Evolutionary conservation across 2,329 filamentous ascomycete species (phyloP).

Genomic region (Penicillium sp.): DNA sequence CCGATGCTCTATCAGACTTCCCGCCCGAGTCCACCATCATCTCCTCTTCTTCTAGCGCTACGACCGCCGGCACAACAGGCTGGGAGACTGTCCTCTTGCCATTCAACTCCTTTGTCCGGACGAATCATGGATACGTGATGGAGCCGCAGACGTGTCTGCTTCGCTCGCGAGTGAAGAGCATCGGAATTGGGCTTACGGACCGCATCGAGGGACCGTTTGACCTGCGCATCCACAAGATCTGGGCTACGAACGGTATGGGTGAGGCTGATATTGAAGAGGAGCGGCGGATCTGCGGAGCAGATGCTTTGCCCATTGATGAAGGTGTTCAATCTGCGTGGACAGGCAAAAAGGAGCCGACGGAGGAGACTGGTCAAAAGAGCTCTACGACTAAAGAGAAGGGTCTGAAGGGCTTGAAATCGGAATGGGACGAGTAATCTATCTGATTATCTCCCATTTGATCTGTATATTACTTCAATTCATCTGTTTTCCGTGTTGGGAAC

Average conservation of each 20-base stretch:
- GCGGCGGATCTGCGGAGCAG: slow-evolving; percentile 41
- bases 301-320: slow-evolving; percentile 42
- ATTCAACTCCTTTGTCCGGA: slow-evolving; percentile 91
- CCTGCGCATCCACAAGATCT: slow-evolving; percentile 79
- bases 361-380: slow-evolving; percentile 13
- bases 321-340: slow-evolving; percentile 36
- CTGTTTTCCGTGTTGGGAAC: not conserved
- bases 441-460: not conserved
- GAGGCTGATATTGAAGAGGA: slow-evolving; percentile 46
- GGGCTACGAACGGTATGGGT: slow-evolving; percentile 77
- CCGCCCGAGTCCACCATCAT: slow-evolving; percentile 40
- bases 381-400: slow-evolving; percentile 33
- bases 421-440: slow-evolving; percentile 34
- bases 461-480: slow-evolving; percentile 10
- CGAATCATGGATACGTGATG: slow-evolving; percentile 87
- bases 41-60: slow-evolving; percentile 32
- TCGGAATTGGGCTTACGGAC: slow-evolving; percentile 89
- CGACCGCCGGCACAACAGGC: slow-evolving; percentile 70
- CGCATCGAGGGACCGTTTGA: slow-evolving; percentile 86
- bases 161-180: slow-evolving; percentile 77
- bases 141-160: slow-evolving; percentile 92
- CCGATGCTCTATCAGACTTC: slow-evolving; percentile 42
- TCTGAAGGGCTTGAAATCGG: slow-evolving; percentile 38
- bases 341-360: slow-evolving; percentile 9
- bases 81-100: slow-evolving; percentile 96